Evolutionary conservation across 495 filamentous ascomycete species (phyloP).

Genomic region (Halenospora varia): DNA sequence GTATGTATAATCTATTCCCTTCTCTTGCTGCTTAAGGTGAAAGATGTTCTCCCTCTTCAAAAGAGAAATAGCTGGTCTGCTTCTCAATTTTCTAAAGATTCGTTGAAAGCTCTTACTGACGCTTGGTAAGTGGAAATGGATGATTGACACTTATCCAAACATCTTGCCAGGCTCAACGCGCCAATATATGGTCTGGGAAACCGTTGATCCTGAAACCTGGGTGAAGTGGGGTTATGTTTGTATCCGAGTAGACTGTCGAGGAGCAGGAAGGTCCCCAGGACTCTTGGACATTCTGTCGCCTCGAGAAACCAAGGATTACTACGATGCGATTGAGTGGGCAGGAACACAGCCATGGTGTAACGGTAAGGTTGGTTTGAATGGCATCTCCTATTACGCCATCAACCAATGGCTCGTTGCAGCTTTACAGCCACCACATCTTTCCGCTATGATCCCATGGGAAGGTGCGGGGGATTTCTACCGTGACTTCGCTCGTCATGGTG

Average conservation of each 20-base stretch:
- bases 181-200: conserved; percentile 42
- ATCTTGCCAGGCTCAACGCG: conserved; percentile 28
- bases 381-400: conserved; percentile 38
- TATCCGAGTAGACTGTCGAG: conserved; percentile 39
- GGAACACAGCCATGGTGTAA: conserved; percentile 40
- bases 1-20: too few species aligned
- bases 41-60: too few species aligned
- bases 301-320: conserved; percentile 38
- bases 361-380: conserved; percentile 40
- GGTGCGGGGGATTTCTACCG: conserved; percentile 40
- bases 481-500: conserved; percentile 47
- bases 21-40: too few species aligned
- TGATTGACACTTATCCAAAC: too few species aligned
- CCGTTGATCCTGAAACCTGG: conserved; percentile 38
- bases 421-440: conserved; percentile 34
- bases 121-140: too few species aligned
- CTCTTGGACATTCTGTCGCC: conserved; percentile 31
- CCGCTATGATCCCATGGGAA: conserved; percentile 45
- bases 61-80: too few species aligned
- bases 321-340: conserved; percentile 40
- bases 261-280: conserved; percentile 36
- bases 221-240: conserved; percentile 39
- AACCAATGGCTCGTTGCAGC: conserved; percentile 39
- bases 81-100: conserved; percentile 33
- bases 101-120: conserved; percentile 42